Conservation (phyloP, 768 basidiomycete genomes). For the Cystobasidium ongulense region DNA sequence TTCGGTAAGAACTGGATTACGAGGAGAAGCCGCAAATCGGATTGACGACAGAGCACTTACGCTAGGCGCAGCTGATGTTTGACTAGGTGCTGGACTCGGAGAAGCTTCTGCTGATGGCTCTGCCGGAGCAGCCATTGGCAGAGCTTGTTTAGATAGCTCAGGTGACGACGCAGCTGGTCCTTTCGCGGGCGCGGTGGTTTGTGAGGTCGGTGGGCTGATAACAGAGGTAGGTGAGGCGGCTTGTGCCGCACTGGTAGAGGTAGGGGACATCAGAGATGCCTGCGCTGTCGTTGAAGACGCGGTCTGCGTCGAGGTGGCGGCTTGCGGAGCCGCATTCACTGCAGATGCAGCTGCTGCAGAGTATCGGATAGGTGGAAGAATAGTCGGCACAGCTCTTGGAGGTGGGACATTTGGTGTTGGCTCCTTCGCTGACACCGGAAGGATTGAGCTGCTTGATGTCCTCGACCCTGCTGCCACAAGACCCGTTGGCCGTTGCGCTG, state of each 20-base stretch:
- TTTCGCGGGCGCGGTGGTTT: neutral
- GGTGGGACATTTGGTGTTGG: conserved; percentile 51
- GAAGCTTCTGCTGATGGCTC: conserved; percentile 35
- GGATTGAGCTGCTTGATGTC: neutral
- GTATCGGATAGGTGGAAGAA: conserved; percentile 73
- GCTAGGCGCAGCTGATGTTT: neutral
- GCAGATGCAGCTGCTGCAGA: conserved; percentile 79
- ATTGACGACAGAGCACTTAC: too few species aligned
- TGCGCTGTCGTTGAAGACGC: conserved; percentile 24
- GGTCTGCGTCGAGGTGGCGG: conserved; percentile 48
- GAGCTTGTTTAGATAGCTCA: neutral
- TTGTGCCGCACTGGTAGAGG: conserved; percentile 4
- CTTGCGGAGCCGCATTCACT: conserved; percentile 45
- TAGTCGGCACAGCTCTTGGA: conserved; percentile 27
- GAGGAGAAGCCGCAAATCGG: too few species aligned
- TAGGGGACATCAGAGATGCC: conserved; percentile 43
- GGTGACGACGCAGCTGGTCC: neutral
- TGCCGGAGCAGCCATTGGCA: neutral
- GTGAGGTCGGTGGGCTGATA: neutral
- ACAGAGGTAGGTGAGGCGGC: neutral
- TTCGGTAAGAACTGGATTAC: too few species aligned
- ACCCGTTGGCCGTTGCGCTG: conserved; percentile 25
- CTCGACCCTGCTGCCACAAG: neutral
- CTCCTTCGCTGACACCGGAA: conserved; percentile 26
- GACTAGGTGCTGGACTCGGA: conserved; percentile 1